Evolutionary conservation across 352 stramenopile genomes (phyloP).

Genomic region (Elongisporangium anandrum): DNA sequence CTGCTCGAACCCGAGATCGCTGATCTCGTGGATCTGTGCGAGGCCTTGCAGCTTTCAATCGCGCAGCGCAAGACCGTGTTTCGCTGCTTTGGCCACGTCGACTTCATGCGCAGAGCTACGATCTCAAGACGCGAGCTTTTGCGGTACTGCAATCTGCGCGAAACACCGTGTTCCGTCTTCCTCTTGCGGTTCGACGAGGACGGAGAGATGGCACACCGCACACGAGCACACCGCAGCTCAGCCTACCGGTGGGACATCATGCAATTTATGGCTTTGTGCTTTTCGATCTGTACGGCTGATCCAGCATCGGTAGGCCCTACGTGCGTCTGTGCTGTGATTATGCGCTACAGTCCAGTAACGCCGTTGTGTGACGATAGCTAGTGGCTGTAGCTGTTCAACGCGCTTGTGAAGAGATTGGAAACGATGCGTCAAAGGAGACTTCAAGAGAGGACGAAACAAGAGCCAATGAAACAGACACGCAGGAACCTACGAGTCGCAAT

Average conservation of each 20-base stretch:
- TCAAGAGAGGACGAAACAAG: not conserved
- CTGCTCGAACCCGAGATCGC: constrained; percentile 53
- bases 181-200: constrained; percentile 17
- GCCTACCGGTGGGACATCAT: constrained; percentile 52
- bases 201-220: not conserved
- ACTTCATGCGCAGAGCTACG: constrained; percentile 48
- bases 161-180: constrained; percentile 21
- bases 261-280: constrained; percentile 45
- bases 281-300: constrained; percentile 57
- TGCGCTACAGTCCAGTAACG: no score
- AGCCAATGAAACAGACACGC: not conserved
- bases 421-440: no score
- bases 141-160: constrained; percentile 47
- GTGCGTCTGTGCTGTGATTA: no score
- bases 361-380: not conserved
- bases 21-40: constrained; percentile 48
- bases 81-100: constrained; percentile 54
- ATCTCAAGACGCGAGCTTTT: constrained; percentile 47
- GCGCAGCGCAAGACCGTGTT: constrained; percentile 58
- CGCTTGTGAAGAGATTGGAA: no score
- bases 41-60: constrained; percentile 44
- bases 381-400: constrained; percentile 15
- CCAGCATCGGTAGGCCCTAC: constrained; percentile 12
- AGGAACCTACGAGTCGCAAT: not conserved
- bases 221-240: not conserved